Conservation (phyloP, 768 basidiomycete species). For the Amylocystis lapponica region DNA sequence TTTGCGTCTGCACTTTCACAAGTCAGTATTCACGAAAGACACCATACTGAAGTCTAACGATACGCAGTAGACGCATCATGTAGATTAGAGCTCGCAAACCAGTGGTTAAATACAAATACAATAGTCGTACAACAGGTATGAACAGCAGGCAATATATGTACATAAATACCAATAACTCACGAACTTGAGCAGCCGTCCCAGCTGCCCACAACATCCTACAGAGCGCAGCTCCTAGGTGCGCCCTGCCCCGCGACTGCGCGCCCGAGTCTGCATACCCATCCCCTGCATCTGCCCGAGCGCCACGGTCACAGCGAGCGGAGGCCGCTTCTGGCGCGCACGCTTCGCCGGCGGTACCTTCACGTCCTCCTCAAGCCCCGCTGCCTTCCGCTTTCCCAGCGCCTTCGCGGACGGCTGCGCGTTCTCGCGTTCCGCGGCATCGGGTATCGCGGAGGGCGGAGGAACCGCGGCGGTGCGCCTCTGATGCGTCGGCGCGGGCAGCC, state of each 20-base stretch:
- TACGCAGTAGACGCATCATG: too few relatives aligned
- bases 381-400: neutral
- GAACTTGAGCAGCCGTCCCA: constrained; percentile 19
- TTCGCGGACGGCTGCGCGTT: neutral
- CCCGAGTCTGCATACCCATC: neutral
- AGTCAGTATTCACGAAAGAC: too few relatives aligned
- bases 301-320: neutral
- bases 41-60: too few relatives aligned
- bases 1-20: too few relatives aligned
- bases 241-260: neutral
- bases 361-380: neutral
- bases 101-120: too few relatives aligned
- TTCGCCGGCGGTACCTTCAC: neutral
- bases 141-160: too few relatives aligned
- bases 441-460: neutral
- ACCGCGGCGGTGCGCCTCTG: neutral
- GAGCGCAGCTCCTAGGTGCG: neutral
- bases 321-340: neutral
- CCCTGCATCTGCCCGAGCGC: neutral
- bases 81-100: too few relatives aligned
- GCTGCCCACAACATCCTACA: neutral
- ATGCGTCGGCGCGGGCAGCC: neutral
- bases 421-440: neutral
- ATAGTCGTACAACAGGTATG: too few relatives aligned
- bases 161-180: constrained; percentile 20